Base-by-base conservation (phyloP, 2,329 filamentous ascomycete species). In the Microsporum audouinii region DNA sequence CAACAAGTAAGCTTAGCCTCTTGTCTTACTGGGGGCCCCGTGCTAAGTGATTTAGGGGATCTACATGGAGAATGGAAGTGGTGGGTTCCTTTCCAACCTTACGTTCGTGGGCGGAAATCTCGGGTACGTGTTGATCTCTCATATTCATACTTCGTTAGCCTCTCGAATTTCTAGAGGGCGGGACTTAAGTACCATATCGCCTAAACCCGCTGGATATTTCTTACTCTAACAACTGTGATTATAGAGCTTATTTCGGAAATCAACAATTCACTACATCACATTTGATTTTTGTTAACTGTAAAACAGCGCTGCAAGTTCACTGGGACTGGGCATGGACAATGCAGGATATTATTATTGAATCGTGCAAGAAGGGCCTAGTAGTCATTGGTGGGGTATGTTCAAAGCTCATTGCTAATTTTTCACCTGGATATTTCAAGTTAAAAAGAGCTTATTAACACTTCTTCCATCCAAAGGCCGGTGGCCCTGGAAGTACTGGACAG, bases 211-310 rank as follows among this genome's bases (percentile, higher is more conserved):
- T 23, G 17, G 17, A 23, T 1, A 1, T 23, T 23, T 23, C 17
- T 23, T 23, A 23, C 4, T 1, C 2, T 47, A 12, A 33, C 27
- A 34, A 17, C 12, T 27, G 8, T 3, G 8, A 2, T 7, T 17
- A 5, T 36, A 57, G 55, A 7, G 55, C 55, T 2, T 57, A 57
- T n/a, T 57, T 83, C 62, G 83, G 84, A 10, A 84, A 79, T 63
- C 84, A 88, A 72, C 85, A 88, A 63, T 82, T 81, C 64, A 86
- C 82, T 0, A 80, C 79, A 17, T 75, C 77, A 2, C 79, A 81
- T 55, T 66, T 85, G 4, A 76, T 73, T 0, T 83, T 84, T 68
- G 71, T 78, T 38, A 73, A 77, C 39, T 77, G 74, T 36, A 71
- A 74, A 0, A 84, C 80, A 0, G 81, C 81, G 1, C 78, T 85